Percentiles rank a stretch among this genome's conserved stretches.
These are phyloP conservation scores for Penstemon newberryi DNA, from an alignment of 257 asterid species.

Conservation along the genomic window DNA sequence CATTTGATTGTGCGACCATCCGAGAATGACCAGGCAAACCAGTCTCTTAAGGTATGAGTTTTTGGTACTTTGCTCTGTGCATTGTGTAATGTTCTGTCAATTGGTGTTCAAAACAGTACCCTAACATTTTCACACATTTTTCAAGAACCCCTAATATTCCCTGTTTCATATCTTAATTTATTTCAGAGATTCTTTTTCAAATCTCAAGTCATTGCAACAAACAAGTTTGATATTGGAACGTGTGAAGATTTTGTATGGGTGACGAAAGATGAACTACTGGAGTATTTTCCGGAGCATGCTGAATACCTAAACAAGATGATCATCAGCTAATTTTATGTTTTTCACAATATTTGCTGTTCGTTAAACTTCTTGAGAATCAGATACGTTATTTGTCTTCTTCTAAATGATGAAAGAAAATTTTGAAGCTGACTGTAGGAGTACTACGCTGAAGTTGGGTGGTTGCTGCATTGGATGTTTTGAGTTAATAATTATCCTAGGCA, in stretches of 20 bases:
- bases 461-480: slow-evolving; percentile 13
- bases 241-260: slow-evolving; percentile 88
- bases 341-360: neutral
- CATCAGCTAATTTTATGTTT: slow-evolving; percentile 44
- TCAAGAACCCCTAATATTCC: neutral
- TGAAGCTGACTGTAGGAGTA: slow-evolving; percentile 10
- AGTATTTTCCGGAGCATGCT: slow-evolving; percentile 78
- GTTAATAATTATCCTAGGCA: slow-evolving; percentile 23
- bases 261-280: slow-evolving; percentile 82
- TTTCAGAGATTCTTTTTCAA: slow-evolving; percentile 88
- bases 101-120: slow-evolving; percentile 5
- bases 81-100: neutral
- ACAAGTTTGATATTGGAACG: slow-evolving; percentile 48
- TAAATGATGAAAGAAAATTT: slow-evolving; percentile 7
- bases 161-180: slow-evolving; percentile 1
- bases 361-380: slow-evolving; percentile 12
- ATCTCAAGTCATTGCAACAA: slow-evolving; percentile 80
- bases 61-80: neutral
- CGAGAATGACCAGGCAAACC: slow-evolving; percentile 32
- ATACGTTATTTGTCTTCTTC: neutral
- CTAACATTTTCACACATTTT: neutral
- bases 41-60: slow-evolving; percentile 53
- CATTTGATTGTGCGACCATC: slow-evolving; percentile 48
- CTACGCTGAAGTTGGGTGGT: neutral
- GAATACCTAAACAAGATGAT: slow-evolving; percentile 81